These are phyloP conservation scores for Vitis hybrid DNA, from an alignment of 177 flowering plant species.

Conservation along the genomic window DNA sequence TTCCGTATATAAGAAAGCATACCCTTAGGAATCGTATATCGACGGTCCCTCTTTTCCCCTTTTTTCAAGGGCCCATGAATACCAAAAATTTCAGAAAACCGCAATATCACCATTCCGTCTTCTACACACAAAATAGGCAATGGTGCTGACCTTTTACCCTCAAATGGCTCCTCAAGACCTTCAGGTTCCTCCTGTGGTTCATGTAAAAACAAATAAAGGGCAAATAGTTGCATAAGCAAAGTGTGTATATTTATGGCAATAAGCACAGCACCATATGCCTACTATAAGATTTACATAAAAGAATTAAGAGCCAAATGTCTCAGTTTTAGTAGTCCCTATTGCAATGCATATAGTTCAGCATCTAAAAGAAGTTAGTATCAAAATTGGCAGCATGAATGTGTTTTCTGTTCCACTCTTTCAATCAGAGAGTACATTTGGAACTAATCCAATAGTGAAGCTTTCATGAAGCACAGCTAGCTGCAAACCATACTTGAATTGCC, in stretches of 20 bases:
- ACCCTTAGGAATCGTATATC: slow-evolving; percentile 62
- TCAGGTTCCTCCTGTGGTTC: slow-evolving; percentile 39
- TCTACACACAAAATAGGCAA: slow-evolving; percentile 82
- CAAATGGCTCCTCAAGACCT: slow-evolving; percentile 29
- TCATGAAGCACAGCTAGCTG: too few relatives aligned
- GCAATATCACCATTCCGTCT: slow-evolving; percentile 73
- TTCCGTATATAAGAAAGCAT: background rate
- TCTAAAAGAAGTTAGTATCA: background rate
- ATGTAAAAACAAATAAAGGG: background rate
- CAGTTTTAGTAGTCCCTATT: background rate
- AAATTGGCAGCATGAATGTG: background rate
- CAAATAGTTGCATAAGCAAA: background rate
- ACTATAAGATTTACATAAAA: too few relatives aligned
- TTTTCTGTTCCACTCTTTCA: background rate
- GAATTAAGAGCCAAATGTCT: too few relatives aligned
- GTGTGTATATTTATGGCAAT: too few relatives aligned
- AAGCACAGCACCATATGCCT: too few relatives aligned
- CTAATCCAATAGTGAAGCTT: too few relatives aligned
- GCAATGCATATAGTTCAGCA: background rate
- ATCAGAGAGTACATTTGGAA: too few relatives aligned
- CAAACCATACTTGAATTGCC: too few relatives aligned
- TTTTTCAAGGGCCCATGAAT: slow-evolving; percentile 61
- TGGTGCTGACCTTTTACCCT: slow-evolving; percentile 33
- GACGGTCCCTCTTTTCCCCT: slow-evolving; percentile 48
- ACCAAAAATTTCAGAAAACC: slow-evolving; percentile 95